Percentiles rank a stretch among this genome's conserved stretches.
Conservation (phyloP, 2,329 filamentous ascomycete species). For the Xylariaceae sp. region DNA sequence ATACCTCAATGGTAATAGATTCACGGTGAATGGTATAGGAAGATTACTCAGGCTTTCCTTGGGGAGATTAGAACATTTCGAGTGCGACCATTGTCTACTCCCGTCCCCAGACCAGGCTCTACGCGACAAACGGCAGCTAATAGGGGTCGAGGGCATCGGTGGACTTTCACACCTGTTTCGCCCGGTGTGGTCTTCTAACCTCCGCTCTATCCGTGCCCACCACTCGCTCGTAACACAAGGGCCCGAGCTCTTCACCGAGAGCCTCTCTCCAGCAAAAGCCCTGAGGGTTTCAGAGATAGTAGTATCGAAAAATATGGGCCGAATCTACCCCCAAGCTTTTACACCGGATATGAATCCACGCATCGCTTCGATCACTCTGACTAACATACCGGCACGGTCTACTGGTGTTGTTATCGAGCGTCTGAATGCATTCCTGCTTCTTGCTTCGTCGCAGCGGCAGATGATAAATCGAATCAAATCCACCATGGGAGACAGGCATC, state of each 20-base stretch:
- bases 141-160: slow-evolving; percentile 39
- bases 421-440: slow-evolving; percentile 43
- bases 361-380: slow-evolving; percentile 47
- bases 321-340: slow-evolving; percentile 44
- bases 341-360: slow-evolving; percentile 53
- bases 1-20: slow-evolving; percentile 43
- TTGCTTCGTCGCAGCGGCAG: slow-evolving; percentile 45
- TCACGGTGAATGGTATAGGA: slow-evolving; percentile 41
- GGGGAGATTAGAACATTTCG: slow-evolving; percentile 47
- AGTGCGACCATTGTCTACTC: slow-evolving; percentile 42
- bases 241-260: slow-evolving; percentile 38
- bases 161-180: slow-evolving; percentile 44
- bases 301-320: slow-evolving; percentile 38
- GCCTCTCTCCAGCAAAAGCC: slow-evolving; percentile 32
- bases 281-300: slow-evolving; percentile 41
- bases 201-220: slow-evolving; percentile 50
- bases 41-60: slow-evolving; percentile 38
- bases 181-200: slow-evolving; percentile 47
- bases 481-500: slow-evolving; percentile 30
- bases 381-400: slow-evolving; percentile 49
- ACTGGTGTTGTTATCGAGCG: slow-evolving; percentile 43
- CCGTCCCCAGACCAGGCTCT: slow-evolving; percentile 8
- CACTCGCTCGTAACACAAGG: slow-evolving; percentile 56
- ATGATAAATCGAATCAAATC: slow-evolving; percentile 32
- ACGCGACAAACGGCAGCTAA: slow-evolving; percentile 25